Evolutionary conservation across 371 early-diverging fungal species (phyloP), one percentile per base, ranked within the genome.

Genomic region (Saksenaea vasiformis): DNA sequence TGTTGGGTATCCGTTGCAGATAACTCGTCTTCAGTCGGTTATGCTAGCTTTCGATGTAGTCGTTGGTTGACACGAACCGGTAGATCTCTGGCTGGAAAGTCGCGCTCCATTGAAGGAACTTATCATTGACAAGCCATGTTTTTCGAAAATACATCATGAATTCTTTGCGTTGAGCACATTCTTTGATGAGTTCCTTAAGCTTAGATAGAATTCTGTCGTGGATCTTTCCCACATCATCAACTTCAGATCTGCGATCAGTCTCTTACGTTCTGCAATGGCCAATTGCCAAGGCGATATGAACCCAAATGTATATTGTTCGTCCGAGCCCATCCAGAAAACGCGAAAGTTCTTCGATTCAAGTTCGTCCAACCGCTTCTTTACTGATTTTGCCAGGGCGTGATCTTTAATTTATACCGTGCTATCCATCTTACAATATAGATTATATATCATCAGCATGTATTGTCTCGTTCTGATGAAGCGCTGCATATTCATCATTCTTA

Each of bases 41-140:
- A 43, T 59, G 60, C 60, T 43, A 59, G 35, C 54, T 54, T 5
- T 53, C 61, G 2, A 61, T 35, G 22, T 51, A 54, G 28, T 53
- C 53, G 22, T 61, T 61, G 0, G 61, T 51, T 28, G 22, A 51
- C 54, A 53, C 53, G 37, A 53, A 53, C 1, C 31, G 47, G 8
- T 27, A 61, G 1, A 61, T 8, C 0, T 2, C 1, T 17, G 34
- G 36, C 24, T 61, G 61, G 36, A 31, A 53, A 0, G 31, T n/a
- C 9, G 26, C 27, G 14, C 53, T 35, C 61, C 61, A 61, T 9
- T 53, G 0, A 11, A 26, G 11, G 24, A 31, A 36, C 36, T 9
- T 43, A 15, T 11, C 53, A 9, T 53, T 22, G 14, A 13, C 35
- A 8, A 37, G 9, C 17, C 5, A 61, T 7, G 2, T 15, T n/a